Conservation (phyloP, 768 basidiomycete species). For the Xerocomellus dryophilus region DNA sequence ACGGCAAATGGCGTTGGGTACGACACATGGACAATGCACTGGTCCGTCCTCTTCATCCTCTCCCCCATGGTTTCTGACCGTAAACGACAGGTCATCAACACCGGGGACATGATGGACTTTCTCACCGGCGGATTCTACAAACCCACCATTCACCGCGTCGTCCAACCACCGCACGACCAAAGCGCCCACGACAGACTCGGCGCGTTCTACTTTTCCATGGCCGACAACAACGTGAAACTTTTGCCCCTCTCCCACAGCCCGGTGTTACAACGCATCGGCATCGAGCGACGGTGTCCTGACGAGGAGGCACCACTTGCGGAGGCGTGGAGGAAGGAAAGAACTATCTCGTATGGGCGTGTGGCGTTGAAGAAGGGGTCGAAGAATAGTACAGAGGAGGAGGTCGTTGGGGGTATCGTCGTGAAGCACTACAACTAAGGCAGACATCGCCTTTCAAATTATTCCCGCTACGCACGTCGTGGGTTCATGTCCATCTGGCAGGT, state of each 20-base stretch:
- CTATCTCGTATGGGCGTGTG: too few species aligned
- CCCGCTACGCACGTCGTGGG: too few species aligned
- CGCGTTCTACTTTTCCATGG: slow-evolving; percentile 53
- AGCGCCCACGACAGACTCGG: slow-evolving; percentile 28
- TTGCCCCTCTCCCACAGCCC: slow-evolving; percentile 45
- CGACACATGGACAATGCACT: too few species aligned
- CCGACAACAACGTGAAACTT: slow-evolving; percentile 49
- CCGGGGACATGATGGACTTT: slow-evolving; percentile 54
- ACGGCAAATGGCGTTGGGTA: slow-evolving; percentile 28
- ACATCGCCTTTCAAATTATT: too few species aligned
- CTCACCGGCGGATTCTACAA: slow-evolving; percentile 56
- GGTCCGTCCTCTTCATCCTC: too few species aligned
- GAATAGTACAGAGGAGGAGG: too few species aligned
- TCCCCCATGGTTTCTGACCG: too few species aligned
- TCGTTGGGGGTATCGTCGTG: too few species aligned
- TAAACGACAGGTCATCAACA: too few species aligned
- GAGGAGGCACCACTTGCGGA: slow-evolving; percentile 46
- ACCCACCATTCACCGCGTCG: slow-evolving; percentile 57
- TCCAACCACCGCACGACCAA: slow-evolving; percentile 55
- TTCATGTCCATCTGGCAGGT: too few species aligned
- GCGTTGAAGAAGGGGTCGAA: too few species aligned
- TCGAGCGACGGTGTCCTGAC: slow-evolving; percentile 35
- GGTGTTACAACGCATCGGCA: slow-evolving; percentile 43
- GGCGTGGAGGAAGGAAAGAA: slow-evolving; percentile 46
- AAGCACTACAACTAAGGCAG: too few species aligned